These are phyloP conservation scores for Didymella sp. DNA, from an alignment of 2,329 filamentous ascomycete species.

Conservation along the genomic window DNA sequence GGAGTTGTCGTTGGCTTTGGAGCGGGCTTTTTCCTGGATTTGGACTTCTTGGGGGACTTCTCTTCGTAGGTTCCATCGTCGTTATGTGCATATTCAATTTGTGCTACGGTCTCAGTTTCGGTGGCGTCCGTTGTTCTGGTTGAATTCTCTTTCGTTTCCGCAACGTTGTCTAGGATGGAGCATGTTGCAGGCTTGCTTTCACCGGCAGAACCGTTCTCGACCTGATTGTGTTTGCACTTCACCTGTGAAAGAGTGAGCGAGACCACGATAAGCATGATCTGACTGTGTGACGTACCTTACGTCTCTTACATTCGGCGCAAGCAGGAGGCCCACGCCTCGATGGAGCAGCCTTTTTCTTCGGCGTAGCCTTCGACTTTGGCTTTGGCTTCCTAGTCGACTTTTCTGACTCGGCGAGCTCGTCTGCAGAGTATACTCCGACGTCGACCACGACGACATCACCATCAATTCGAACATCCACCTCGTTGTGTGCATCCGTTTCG, in stretches of 20 bases:
- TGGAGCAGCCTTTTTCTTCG: not conserved
- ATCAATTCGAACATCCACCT: not conserved
- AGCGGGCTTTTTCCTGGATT: slow-evolving; percentile 15
- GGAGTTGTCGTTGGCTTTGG: slow-evolving; percentile 16
- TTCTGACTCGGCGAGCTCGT: not conserved
- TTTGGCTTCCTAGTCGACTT: not conserved
- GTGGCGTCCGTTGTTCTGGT: not conserved
- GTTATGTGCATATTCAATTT: not conserved
- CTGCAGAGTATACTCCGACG: not conserved
- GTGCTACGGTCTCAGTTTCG: not conserved
- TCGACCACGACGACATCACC: not conserved
- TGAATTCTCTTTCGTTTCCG: not conserved
- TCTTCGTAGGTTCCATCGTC: not conserved
- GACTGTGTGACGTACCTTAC: slow-evolving; percentile 3
- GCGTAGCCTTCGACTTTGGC: not conserved
- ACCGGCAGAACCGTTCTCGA: not conserved
- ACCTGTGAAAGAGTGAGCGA: not conserved
- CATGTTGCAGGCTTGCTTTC: not conserved
- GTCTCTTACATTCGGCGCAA: slow-evolving; percentile 6
- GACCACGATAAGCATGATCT: too few relatives aligned
- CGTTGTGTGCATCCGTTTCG: slow-evolving; percentile 1
- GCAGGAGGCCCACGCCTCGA: not conserved
- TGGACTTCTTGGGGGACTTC: slow-evolving; percentile 8
- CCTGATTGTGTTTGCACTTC: slow-evolving; percentile 5
- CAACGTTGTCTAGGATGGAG: not conserved